These are phyloP conservation scores for Vigna hirtella DNA, from an alignment of 306 rosid species.

Conservation along the genomic window DNA sequence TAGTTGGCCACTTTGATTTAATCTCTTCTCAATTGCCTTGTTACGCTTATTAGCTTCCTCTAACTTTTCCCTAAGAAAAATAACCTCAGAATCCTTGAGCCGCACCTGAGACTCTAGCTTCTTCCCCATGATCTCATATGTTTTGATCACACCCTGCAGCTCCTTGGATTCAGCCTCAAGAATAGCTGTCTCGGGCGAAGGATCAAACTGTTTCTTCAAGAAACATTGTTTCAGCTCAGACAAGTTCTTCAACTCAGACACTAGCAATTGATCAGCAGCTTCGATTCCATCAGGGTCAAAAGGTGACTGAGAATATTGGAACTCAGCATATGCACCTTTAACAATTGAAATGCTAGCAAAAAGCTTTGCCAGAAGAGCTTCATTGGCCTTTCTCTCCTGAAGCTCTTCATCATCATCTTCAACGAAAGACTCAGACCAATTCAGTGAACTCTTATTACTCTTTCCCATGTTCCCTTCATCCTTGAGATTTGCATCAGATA, in stretches of 20 bases:
- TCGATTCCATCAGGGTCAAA: conserved; percentile 82
- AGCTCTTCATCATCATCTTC: conserved; percentile 59
- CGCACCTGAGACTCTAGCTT: conserved; percentile 78
- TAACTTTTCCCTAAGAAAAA: conserved; percentile 74
- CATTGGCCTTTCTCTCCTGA: conserved; percentile 62
- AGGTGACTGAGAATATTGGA: conserved; percentile 78
- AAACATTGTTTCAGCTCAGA: conserved; percentile 84
- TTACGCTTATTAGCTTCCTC: conserved; percentile 66
- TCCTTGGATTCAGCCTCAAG: conserved; percentile 76
- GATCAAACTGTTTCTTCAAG: conserved; percentile 78
- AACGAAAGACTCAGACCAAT: conserved; percentile 45
- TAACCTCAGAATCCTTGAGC: conserved; percentile 77
- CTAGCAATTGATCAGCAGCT: conserved; percentile 65
- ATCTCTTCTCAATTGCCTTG: conserved; percentile 65
- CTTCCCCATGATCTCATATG: conserved; percentile 67
- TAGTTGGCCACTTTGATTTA: conserved; percentile 72
- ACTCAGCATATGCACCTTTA: conserved; percentile 84
- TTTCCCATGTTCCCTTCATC: conserved; percentile 49
- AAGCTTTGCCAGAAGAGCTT: conserved; percentile 73
- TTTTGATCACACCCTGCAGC: conserved; percentile 70
- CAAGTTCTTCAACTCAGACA: conserved; percentile 70
- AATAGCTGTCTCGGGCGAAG: conserved; percentile 61
- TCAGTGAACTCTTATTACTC: conserved; percentile 44
- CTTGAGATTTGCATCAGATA: conserved; percentile 48
- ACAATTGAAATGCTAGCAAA: conserved; percentile 76